Evolutionary conservation across 2,329 filamentous ascomycete genomes (phyloP), one percentile per base, ranked within the genome.

Genomic region (Epichloe amarillans): DNA sequence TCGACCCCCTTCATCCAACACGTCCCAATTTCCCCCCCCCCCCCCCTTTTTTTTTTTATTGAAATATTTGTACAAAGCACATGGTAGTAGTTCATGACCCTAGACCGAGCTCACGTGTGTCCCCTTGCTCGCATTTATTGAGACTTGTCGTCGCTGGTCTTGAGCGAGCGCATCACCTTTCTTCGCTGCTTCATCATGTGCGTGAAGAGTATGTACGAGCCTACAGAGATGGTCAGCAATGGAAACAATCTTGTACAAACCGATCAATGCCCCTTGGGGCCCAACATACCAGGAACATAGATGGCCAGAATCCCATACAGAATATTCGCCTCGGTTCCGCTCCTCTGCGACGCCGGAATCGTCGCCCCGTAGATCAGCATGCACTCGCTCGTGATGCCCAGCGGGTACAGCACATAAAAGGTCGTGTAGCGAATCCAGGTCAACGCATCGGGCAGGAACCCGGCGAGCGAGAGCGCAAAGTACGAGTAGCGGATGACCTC

Each of bases 401-500:
- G 66, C 1, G 93, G 93, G 69, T 98, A 98, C 21, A 98, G 78
- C 38, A 96, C 71, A 61, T 88, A 88, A 70, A 98, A 98, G 7
- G 87, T 89, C 67, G 94, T 95, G 69, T 96, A 90, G 60, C 89
- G 76, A 67, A 94, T 72, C 86, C 88, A 95, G 38, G 80, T 81
- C 63, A 95, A 76, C 53, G 75, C 71, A 0, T 61, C 64, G 0
- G 89, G 87, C 33, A 85, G 79, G 53, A 69, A 64, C 30, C 79
- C 75, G 55, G 73, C 70, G 35, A 93, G 77, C 59, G 80, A 82
- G 60, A 89, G 75, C 37, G 86, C 85, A 65, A 97, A 97, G 75
- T 87, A 98, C 46, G 80, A 79, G 76, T 98, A 98, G 50, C 93
- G 84, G 60, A 96, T 84, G 49, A 95, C 86, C 71, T 98, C 93